Base-by-base conservation (phyloP, 2,329 filamentous ascomycete species). In the Aureobasidium leucospermi region DNA sequence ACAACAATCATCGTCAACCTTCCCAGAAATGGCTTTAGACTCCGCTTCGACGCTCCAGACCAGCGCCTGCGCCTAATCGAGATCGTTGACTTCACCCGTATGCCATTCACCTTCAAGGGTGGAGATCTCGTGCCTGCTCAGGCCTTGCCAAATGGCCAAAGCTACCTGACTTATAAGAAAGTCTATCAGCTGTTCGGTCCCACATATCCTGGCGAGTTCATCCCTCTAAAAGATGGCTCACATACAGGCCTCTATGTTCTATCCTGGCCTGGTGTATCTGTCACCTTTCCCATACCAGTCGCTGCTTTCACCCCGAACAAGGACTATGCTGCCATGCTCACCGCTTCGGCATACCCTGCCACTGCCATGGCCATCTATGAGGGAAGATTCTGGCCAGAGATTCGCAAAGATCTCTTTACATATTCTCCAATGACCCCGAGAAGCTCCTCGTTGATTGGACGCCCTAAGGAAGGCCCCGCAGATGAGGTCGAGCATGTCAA, bases 101-200 rank as follows among this genome's bases (percentile, higher is more conserved):
- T 85, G 63, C 83, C 86, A 63, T 84, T 97, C 63, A 85, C 86
- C 16, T 96, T 96, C 75, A 94, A 90, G 67, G 58, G 55, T 23
- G 60, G 60, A 19, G 58, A 61, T 7, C 29, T 63, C 23, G 59
- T 63, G 13, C 58, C 45, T 31, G 39, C 60, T 63, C 34, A 61
- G 11, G 38, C 45, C 32, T 31, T 48, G 19, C 67, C 78, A 51
- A 71, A 73, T 9, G 90, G 90, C 0, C 92, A 91, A 4, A 87
- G 83, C 15, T 96, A 96, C 23, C 42, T 63, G 47, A 59, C 61
- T 28, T 63, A 63, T 53, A 61, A 61, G 32, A 52, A 95, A 72
- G 87, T 99, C 65, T 99, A 97, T 71, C 90, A 96, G 67, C 79
- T 96, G n/a, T 86, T 99, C 63, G 94, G 94, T 0, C 92, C 92